phyloP scores from a whole-genome alignment of 2,329 filamentous ascomycete genomes.

The Remersonia thermophila region DNA sequence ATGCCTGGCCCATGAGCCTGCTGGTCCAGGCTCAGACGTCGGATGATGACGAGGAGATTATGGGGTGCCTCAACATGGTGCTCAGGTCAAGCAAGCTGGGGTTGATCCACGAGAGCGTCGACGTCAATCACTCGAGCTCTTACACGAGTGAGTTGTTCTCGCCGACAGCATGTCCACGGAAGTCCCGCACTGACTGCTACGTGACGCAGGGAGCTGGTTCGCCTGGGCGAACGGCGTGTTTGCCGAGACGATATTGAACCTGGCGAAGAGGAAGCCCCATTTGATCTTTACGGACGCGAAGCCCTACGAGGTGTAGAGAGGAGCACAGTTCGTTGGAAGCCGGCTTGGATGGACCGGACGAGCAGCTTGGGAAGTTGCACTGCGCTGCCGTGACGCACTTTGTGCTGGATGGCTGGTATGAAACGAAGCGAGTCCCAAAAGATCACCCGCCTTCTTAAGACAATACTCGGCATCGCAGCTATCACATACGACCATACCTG shows the following conservation, averaged over 20 bases:
- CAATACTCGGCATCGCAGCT: no score
- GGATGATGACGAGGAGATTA: slow-evolving; percentile 72
- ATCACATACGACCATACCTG: no score
- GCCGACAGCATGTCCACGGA: neutral
- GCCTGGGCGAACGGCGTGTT: slow-evolving; percentile 96
- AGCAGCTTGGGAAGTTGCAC: no score
- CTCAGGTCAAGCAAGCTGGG: slow-evolving; percentile 64
- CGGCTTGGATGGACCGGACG: no score
- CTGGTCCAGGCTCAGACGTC: slow-evolving; percentile 85
- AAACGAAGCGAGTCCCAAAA: no score
- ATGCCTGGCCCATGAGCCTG: slow-evolving; percentile 96
- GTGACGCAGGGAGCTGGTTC: slow-evolving; percentile 74
- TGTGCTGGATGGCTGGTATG: no score
- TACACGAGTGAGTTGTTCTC: slow-evolving; percentile 56
- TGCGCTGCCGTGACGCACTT: no score
- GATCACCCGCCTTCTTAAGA: no score
- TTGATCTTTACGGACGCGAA: slow-evolving; percentile 17
- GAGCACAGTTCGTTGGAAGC: no score
- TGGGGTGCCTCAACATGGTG: slow-evolving; percentile 58
- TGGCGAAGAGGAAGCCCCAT: slow-evolving; percentile 80
- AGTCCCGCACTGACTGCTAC: slow-evolving; percentile 5
- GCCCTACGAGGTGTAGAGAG: slow-evolving; percentile 16
- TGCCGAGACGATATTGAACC: slow-evolving; percentile 78
- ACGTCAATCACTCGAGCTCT: slow-evolving; percentile 52
- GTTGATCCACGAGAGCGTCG: slow-evolving; percentile 81